Base-by-base conservation (phyloP, 441 rosid genomes). In the Isatis lusitanica region DNA sequence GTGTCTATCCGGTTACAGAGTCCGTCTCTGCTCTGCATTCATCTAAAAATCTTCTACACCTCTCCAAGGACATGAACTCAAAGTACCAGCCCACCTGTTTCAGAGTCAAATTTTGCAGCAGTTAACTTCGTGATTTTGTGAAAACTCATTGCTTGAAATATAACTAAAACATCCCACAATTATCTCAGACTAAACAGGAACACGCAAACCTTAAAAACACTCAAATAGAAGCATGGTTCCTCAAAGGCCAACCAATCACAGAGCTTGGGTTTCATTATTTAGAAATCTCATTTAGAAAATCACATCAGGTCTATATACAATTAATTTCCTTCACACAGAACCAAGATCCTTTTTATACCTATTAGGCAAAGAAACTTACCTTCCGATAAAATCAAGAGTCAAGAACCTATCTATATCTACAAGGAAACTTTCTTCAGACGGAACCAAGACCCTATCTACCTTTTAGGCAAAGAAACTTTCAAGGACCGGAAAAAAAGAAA, bases 31-130 rank as follows among this genome's bases (percentile, higher is more conserved):
- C 63, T 63, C 66, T 70, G 60, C 38, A 57, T 63, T 70, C 66
- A 57, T 76, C 71, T 64, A 70, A 44, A 67, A 48, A 11, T 70
- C 75, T 76, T 63, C 75, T 70, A 63, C 51, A 48, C 48, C 33
- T 70, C 71, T 57, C 18, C 72, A 64, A 13, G 46, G 53, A 62
- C 71, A 50, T 69, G 38, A 63, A 36, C 66, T 40, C 12, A 57
- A 44, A 63, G 55, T 63, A 56, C 66, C 75, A 70, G 46, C 35
- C 50, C 74, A 47, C 66, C 38, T 53, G 74, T 75, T 62, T 46
- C 75, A 53, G 31, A 52, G 12, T 61, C 56, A 60, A 66, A 59
- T 67, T 57, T 11, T 48, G 62, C 36, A 36, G 15, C 51, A 31
- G 6, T 40, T 62, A 62, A 50, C 61, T 71, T 61, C n/a, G 18